phyloP scores from a whole-genome alignment of 2,329 filamentous ascomycete species.

The Colletotrichum magnum region DNA sequence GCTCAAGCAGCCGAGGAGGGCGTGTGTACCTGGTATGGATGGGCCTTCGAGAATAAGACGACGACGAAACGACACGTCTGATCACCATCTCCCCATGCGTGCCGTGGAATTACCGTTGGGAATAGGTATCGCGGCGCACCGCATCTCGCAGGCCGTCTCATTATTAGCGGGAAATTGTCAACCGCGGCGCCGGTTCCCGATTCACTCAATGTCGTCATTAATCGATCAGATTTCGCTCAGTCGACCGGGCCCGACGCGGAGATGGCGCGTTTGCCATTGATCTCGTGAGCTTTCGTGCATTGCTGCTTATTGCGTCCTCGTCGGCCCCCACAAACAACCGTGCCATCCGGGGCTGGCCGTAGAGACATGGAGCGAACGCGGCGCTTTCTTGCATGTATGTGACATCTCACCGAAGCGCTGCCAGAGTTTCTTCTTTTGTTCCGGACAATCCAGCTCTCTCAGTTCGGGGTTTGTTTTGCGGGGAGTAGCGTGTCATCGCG shows the following conservation, averaged over 20 bases:
- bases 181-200: not conserved
- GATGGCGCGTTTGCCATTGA: conserved; percentile 13
- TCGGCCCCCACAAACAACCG: conserved; percentile 35
- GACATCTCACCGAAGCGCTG: not conserved
- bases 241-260: conserved; percentile 5
- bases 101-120: not conserved
- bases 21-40: not conserved
- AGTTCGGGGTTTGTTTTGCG: conserved; percentile 12
- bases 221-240: conserved; percentile 2
- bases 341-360: conserved; percentile 25
- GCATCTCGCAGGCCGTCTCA: conserved; percentile 9
- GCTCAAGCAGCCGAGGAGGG: no score
- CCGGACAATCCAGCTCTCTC: not conserved
- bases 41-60: conserved; percentile 11
- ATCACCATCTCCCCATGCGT: conserved; percentile 23
- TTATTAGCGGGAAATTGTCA: conserved; percentile 12
- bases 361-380: no score
- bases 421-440: not conserved
- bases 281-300: conserved; percentile 34
- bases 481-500: conserved; percentile 1
- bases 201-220: conserved; percentile 26
- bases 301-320: conserved; percentile 1
- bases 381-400: not conserved
- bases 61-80: conserved; percentile 29
- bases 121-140: not conserved